phyloP scores from a whole-genome alignment of 768 basidiomycete species.

The Phylloporus sp. region DNA sequence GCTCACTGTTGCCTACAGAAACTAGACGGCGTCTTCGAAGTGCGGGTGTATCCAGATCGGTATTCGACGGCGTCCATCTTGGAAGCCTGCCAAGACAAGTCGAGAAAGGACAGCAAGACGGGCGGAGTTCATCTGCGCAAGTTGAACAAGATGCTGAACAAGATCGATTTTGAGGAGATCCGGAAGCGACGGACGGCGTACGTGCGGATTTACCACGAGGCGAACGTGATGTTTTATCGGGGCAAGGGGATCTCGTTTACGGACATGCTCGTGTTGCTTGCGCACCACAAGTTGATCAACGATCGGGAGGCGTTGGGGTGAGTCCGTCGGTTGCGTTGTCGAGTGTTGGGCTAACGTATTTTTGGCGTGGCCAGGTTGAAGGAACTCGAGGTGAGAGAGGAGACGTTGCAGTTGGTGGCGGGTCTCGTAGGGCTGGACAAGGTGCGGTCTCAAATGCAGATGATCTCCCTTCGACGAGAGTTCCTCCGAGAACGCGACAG shows the following conservation, averaged over 20 bases:
- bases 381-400: slow-evolving; percentile 71
- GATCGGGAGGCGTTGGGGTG: slow-evolving; percentile 86
- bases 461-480: slow-evolving; percentile 65
- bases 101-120: slow-evolving; percentile 33
- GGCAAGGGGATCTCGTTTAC: slow-evolving; percentile 87
- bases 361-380: slow-evolving; percentile 73
- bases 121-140: slow-evolving; percentile 60
- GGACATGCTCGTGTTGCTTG: slow-evolving; percentile 79
- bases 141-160: slow-evolving; percentile 51
- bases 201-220: slow-evolving; percentile 82
- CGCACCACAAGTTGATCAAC: slow-evolving; percentile 88
- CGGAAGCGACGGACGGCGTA: slow-evolving; percentile 66
- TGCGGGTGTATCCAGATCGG: slow-evolving; percentile 74
- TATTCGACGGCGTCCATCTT: slow-evolving; percentile 59
- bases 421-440: slow-evolving; percentile 84
- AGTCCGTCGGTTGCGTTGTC: slow-evolving; percentile 28
- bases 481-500: slow-evolving; percentile 50
- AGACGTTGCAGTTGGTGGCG: slow-evolving; percentile 72
- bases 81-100: slow-evolving; percentile 40
- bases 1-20: slow-evolving; percentile 41
- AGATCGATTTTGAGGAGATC: slow-evolving; percentile 61
- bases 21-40: slow-evolving; percentile 83
- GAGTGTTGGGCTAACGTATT: not conserved
- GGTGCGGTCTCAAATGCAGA: slow-evolving; percentile 73
- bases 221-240: slow-evolving; percentile 62